Base-by-base conservation (phyloP, 2,329 filamentous ascomycete genomes). In the Xylariaceae sp. region DNA sequence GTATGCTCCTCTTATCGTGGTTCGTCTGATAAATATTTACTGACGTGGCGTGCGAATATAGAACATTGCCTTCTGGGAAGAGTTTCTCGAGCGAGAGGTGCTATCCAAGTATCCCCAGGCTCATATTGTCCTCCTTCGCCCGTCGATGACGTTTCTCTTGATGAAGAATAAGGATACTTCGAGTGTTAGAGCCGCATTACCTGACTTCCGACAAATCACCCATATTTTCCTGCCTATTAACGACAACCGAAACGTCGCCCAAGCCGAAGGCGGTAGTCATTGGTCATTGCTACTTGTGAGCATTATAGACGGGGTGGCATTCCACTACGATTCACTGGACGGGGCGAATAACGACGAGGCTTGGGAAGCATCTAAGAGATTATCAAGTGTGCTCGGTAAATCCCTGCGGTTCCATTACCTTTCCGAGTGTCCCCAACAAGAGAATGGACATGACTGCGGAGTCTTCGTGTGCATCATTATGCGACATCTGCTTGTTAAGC, bases 41-140 rank as follows among this genome's bases (percentile, higher is more conserved):
- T 71, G 61, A 71, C 60, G 23, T 65, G 63, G 67, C 57, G 50
- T 51, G 48, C 3, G 20, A 21, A n/a, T 48, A 44, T 65, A 93
- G 90, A 93, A 92, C 66, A 98, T 99, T 64, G 89, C 91, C 48
- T 98, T 99, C 72, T 99, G 95, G 93, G 90, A 98, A 82, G 93
- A 98, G 82, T 96, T 86, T 66, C 86, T 99, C 63, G 95, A 99
- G 74, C 90, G 87, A 60, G 93, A 98, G 78, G 87, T 91, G 59
- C 87, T 99, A 23, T 79, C 81, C 26, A 84, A 86, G 65, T 96
- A 89, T 71, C 90, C 90, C 9, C 87, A 90, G 70, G 91, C 91
- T 19, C 85, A 91, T 61, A 96, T 99, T 71, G 82, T 93, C 57
- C 89, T 99, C 54, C 87, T 99, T 23, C 90, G 93, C 12, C 95